Evolutionary conservation across 2,329 filamentous ascomycete genomes (phyloP), one percentile per base, ranked within the genome.

Genomic region (Colletotrichum siamense): DNA sequence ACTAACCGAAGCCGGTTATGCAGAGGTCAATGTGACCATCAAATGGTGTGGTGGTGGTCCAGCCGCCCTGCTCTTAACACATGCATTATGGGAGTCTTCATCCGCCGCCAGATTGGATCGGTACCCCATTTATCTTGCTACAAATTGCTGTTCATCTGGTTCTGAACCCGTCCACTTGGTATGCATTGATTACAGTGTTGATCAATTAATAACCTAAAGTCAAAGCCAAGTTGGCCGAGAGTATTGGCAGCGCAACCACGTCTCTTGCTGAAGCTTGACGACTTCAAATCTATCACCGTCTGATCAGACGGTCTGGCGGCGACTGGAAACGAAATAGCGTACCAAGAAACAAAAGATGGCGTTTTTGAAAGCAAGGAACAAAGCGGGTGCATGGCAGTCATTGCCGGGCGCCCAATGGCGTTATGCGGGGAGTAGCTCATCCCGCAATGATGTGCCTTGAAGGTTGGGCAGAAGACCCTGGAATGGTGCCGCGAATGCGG

Each of bases 221-320:
- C 10, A 2, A 34, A 66, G 74, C 65, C 74, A 76, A 74, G 70
- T 64, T 66, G 71, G 64, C 49, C 70, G 44, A 69, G 70, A 49
- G 32, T 44, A 52, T 69, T 66, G 70, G 70, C 57, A 26, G 15
- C 15, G 36, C 85, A 81, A 86, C 87, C 80, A 87, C 66, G 83
- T 87, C 79, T 73, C 84, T 69, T 78, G 82, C 71, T 82, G 44
- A 63, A 57, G 30, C 13, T 76, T 66, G 22, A 59, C 44, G 22
- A n/a, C 22, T 8, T 69, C 18, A 5, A 6, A 13, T n/a, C 18
- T 10, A 4, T 8, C n/a, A 28, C 5, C 16, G 5, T 24, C 84
- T 70, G 78, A 82, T 69, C 83, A 83, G 71, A 79, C 79, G 65
- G 80, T 79, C 75, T 63, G 6, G 30, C 16, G 26, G 62, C 15